These are phyloP conservation scores for Hanseniaspora valbyensis DNA, from an alignment of 805 yeast genomes.

Conservation along the genomic window DNA sequence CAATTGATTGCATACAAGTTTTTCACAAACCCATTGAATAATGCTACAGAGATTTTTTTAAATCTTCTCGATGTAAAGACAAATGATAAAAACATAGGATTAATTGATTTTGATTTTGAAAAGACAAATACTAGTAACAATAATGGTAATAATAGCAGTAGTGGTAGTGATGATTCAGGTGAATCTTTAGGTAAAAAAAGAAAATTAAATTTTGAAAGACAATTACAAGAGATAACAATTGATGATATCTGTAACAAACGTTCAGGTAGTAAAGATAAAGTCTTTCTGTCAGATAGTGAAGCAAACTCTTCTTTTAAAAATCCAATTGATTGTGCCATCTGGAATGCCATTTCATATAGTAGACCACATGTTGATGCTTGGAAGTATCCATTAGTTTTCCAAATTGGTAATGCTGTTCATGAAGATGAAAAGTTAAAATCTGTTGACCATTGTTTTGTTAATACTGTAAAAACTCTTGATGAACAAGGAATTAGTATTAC, in stretches of 20 bases:
- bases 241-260: not conserved
- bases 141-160: too few species aligned
- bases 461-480: constrained; percentile 1
- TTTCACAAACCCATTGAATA: constrained; percentile 40
- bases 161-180: too few species aligned
- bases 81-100: not conserved
- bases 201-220: constrained; percentile 13
- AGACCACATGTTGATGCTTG: constrained; percentile 38
- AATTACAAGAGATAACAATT: not conserved
- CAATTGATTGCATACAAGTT: constrained; percentile 44
- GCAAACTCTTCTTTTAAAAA: not conserved
- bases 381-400: constrained; percentile 34
- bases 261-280: constrained; percentile 1
- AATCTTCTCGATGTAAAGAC: constrained; percentile 37
- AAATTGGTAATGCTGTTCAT: constrained; percentile 20
- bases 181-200: too few species aligned
- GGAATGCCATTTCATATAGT: constrained; percentile 29
- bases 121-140: not conserved
- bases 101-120: not conserved
- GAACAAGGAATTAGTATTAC: not conserved
- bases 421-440: not conserved
- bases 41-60: constrained; percentile 47
- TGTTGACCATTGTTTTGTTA: constrained; percentile 13
- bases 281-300: not conserved
- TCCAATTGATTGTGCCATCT: constrained; percentile 1